phyloP scores from a whole-genome alignment of 2,329 filamentous ascomycete genomes.

The Scedosporium minutisporum region DNA sequence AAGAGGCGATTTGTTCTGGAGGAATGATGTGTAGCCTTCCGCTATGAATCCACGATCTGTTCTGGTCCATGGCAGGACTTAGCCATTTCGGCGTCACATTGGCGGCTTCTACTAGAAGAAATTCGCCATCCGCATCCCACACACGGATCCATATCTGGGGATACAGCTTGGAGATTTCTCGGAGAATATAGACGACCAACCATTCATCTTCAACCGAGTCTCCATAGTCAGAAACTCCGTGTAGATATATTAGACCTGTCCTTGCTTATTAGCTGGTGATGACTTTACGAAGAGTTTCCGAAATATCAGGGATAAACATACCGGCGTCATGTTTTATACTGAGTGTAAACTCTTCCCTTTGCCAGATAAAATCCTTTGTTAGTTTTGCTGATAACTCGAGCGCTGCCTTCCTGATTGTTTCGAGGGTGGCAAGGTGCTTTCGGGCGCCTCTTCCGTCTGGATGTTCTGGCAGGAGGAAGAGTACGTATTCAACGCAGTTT shows the following conservation, averaged over 20 bases:
- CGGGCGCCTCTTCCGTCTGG: constrained; percentile 31
- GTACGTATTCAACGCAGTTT: constrained; percentile 75
- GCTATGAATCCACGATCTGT: constrained; percentile 81
- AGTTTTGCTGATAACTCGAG: constrained; percentile 51
- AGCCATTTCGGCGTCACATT: constrained; percentile 82
- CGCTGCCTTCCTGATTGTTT: constrained; percentile 61
- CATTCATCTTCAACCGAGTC: constrained; percentile 97
- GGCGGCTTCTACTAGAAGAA: constrained; percentile 87
- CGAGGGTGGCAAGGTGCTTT: constrained; percentile 56
- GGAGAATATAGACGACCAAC: constrained; percentile 84
- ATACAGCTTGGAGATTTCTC: constrained; percentile 67
- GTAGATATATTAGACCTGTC: constrained; percentile 52
- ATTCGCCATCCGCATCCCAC: constrained; percentile 86
- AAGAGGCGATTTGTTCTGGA: constrained; percentile 25
- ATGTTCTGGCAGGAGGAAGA: constrained; percentile 58
- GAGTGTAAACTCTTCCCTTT: constrained; percentile 61
- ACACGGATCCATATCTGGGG: constrained; percentile 72
- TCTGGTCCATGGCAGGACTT: constrained; percentile 78
- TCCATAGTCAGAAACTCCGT: constrained; percentile 75
- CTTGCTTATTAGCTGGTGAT: background rate
- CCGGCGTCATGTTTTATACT: background rate
- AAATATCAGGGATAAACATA: background rate
- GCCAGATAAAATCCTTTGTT: constrained; percentile 89
- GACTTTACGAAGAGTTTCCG: background rate
- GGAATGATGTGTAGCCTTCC: constrained; percentile 69